Percentiles rank a stretch among this genome's conserved stretches.
Evolutionary conservation across 331 rosid genomes (phyloP).

Genomic region (Pyrus hybrid): DNA sequence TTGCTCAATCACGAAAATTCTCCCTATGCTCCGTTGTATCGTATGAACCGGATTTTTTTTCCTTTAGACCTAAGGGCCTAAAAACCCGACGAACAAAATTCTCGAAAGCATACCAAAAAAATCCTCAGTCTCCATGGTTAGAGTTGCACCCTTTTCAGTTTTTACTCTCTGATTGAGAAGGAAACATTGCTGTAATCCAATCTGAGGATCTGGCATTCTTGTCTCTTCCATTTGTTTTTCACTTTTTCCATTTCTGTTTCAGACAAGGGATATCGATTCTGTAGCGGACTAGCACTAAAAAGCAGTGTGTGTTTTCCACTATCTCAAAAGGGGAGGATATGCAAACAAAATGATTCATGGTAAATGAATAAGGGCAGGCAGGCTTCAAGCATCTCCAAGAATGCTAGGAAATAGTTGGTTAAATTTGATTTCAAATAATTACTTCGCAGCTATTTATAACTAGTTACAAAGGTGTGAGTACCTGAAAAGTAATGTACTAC

Average conservation of each 20-base stretch:
- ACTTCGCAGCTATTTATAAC: no score
- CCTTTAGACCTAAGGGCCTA: no score
- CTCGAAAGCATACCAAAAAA: no score
- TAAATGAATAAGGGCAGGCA: neutral
- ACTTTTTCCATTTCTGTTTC: neutral
- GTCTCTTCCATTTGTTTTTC: conserved; percentile 5
- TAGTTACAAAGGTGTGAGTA: no score
- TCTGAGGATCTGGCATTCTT: neutral
- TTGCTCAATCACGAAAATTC: neutral
- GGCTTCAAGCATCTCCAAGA: neutral
- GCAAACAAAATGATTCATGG: conserved; percentile 8
- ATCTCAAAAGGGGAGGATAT: neutral
- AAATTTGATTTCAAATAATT: no score
- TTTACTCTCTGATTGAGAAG: neutral
- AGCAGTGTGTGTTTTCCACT: neutral
- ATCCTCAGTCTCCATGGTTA: no score
- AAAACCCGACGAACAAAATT: no score
- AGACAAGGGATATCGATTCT: neutral
- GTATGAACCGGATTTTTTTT: no score
- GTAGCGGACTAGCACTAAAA: no score
- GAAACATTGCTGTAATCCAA: neutral
- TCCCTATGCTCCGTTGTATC: no score
- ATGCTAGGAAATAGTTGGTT: no score
- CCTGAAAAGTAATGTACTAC: no score
- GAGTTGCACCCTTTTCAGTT: neutral